A percentile compares a stretch with the other conserved stretches of the same genome.
These are phyloP conservation scores for Plectranthus barbatus DNA, from an alignment of 257 asterid species.

Conservation along the genomic window DNA sequence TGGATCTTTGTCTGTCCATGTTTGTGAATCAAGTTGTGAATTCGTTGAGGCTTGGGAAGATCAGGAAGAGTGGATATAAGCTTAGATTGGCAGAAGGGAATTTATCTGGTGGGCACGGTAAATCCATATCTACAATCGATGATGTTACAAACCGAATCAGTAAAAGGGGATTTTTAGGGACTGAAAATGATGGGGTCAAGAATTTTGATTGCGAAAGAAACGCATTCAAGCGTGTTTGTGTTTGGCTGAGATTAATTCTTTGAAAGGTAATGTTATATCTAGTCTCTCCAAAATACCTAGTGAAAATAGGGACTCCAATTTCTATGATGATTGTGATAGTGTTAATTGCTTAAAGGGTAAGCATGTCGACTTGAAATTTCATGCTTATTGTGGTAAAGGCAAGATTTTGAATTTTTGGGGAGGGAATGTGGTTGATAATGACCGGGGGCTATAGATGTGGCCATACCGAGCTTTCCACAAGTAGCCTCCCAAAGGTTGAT, in stretches of 20 bases:
- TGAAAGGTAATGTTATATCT: conserved; percentile 32
- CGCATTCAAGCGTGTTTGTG: conserved; percentile 28
- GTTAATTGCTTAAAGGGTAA: background rate
- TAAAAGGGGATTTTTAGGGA: conserved; percentile 37
- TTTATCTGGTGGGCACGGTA: conserved; percentile 22
- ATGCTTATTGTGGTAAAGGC: background rate
- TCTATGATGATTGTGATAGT: conserved; percentile 7
- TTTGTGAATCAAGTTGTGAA: conserved; percentile 8
- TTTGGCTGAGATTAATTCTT: conserved; percentile 34
- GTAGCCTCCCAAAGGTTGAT: background rate
- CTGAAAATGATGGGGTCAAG: conserved; percentile 11
- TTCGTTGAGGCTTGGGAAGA: background rate
- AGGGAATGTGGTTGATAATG: conserved; percentile 9
- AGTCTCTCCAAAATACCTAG: conserved; percentile 25
- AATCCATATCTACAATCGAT: conserved; percentile 33
- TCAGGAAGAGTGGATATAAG: background rate
- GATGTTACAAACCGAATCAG: conserved; percentile 57
- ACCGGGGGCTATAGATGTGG: background rate
- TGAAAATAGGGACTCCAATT: conserved; percentile 21
- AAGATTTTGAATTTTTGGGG: conserved; percentile 2
- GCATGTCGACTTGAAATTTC: background rate
- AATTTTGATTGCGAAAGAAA: conserved; percentile 16
- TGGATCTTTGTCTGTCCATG: background rate
- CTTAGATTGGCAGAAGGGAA: conserved; percentile 28
- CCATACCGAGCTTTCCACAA: background rate